Base-by-base conservation (phyloP, 2,329 filamentous ascomycete genomes). In the Xenoacremonium recifei region DNA sequence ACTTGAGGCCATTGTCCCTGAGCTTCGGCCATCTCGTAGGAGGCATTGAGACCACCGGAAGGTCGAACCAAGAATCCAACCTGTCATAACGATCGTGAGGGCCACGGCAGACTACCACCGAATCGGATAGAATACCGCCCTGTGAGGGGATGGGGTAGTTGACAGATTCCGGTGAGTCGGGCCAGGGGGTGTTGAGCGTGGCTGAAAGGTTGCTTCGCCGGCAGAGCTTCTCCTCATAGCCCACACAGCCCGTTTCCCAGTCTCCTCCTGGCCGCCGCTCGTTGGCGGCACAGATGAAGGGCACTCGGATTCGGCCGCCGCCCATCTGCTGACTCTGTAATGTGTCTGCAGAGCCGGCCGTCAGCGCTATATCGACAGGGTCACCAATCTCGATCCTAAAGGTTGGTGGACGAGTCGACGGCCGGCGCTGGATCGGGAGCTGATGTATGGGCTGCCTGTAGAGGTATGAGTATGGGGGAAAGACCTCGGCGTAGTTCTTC, bases 201-300 rank as follows among this genome's bases (percentile, higher is more conserved):
- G 84, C 80, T 5, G 84, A 84, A 23, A 91, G 76, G 49, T 85
- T 89, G 67, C 84, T 88, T 53, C 87, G 75, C 46, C 86, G 76
- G 57, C 85, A 87, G 27, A 91, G 76, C 51, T 84, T 84, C 64
- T 90, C 87, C 67, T 72, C 69, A 46, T 71, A 70, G 23, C 69
- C 68, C 3, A 67, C 61, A 11, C 67, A 72, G 47, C 73, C 75
- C 6, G 76, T 85, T 54, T 89, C 85, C 87, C 87, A 91, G 59
- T 90, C 85, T n/a, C 87, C 87, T 9, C 87, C 87, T 1, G 86
- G 76, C 27, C 84, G 75, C 58, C 84, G 86, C 61, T 90, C 86
- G 65, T 90, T 88, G 35, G 87, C 87, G 41, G 82, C 78, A 51
- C 85, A 88, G 48, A 89, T 79, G 44, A 88, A 82, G 1, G 84